These are phyloP conservation scores for Penstemon barbatus DNA, from an alignment of 257 asterid species.

Conservation along the genomic window DNA sequence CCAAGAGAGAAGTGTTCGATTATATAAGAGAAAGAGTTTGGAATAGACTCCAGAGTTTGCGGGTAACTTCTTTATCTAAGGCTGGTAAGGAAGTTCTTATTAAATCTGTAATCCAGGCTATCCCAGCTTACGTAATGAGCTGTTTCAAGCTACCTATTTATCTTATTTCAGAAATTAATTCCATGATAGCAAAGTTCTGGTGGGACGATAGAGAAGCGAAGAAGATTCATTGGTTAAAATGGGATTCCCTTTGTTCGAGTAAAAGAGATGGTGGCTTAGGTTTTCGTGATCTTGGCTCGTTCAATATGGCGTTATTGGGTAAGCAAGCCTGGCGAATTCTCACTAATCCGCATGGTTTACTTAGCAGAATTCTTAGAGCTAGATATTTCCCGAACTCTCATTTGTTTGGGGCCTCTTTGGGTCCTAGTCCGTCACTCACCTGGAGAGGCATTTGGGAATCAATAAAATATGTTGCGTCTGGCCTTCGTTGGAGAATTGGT, in stretches of 20 bases:
- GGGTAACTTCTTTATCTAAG: not conserved
- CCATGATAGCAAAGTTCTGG: not conserved
- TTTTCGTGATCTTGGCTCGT: not conserved
- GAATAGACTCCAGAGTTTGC: not conserved
- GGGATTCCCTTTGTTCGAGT: not conserved
- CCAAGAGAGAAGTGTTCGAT: not conserved
- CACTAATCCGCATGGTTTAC: not conserved
- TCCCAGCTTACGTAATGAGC: not conserved
- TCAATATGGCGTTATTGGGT: too few species aligned
- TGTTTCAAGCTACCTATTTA: not conserved
- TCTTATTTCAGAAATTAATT: not conserved
- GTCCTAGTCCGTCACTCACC: too few species aligned
- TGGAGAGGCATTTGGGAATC: too few species aligned
- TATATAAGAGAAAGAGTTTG: not conserved
- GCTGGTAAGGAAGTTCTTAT: not conserved
- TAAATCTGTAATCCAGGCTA: not conserved
- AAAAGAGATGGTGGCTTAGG: not conserved
- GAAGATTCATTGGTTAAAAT: not conserved
- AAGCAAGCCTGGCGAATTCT: not conserved
- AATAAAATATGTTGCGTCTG: too few species aligned
- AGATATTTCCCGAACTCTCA: not conserved
- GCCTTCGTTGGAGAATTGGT: too few species aligned
- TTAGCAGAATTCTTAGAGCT: not conserved
- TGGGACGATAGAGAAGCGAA: not conserved
- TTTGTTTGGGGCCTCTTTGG: too few species aligned